Conservation (phyloP, 108 stramenopile genomes). For the Cyclotella kingstonii region DNA sequence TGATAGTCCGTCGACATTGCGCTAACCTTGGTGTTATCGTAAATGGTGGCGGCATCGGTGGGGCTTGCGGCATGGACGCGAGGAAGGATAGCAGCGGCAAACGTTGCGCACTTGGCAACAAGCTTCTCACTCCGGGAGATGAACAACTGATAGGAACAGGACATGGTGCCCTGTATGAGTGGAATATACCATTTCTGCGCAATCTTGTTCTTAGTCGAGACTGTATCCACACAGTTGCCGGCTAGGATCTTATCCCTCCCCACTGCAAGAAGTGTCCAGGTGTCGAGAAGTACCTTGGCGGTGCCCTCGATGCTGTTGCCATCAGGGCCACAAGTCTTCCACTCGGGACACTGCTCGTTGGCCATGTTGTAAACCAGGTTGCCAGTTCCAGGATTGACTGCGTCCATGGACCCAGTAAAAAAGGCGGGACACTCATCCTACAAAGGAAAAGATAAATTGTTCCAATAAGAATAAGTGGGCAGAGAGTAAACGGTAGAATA, state of each 20-base stretch:
- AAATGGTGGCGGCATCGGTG: slow-evolving; percentile 58
- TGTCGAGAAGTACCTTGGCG: slow-evolving; percentile 51
- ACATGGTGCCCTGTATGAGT: slow-evolving; percentile 68
- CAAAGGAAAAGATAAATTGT: slow-evolving; percentile 62
- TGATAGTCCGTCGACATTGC: slow-evolving; percentile 36
- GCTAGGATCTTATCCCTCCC: slow-evolving; percentile 46
- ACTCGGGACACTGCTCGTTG: slow-evolving; percentile 60
- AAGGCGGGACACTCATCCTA: slow-evolving; percentile 72
- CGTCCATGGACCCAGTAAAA: slow-evolving; percentile 55
- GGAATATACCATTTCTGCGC: slow-evolving; percentile 66
- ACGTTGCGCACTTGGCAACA: slow-evolving; percentile 65
- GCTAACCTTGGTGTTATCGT: slow-evolving; percentile 58
- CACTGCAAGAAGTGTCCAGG: slow-evolving; percentile 51
- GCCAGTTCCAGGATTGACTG: slow-evolving; percentile 52
- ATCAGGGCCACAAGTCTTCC: slow-evolving; percentile 58
- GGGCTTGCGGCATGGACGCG: slow-evolving; percentile 51
- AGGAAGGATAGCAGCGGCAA: slow-evolving; percentile 75
- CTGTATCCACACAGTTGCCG: slow-evolving; percentile 53
- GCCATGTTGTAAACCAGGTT: slow-evolving; percentile 57
- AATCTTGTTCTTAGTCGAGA: slow-evolving; percentile 47
- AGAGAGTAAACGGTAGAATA: slow-evolving; percentile 75
- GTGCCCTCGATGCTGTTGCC: slow-evolving; percentile 44
- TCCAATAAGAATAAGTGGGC: slow-evolving; percentile 50
- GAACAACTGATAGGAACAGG: slow-evolving; percentile 60
- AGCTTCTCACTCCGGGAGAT: slow-evolving; percentile 51